Evolutionary conservation across 441 rosid species (phyloP).

Genomic region (Adansonia rubrostipa): DNA sequence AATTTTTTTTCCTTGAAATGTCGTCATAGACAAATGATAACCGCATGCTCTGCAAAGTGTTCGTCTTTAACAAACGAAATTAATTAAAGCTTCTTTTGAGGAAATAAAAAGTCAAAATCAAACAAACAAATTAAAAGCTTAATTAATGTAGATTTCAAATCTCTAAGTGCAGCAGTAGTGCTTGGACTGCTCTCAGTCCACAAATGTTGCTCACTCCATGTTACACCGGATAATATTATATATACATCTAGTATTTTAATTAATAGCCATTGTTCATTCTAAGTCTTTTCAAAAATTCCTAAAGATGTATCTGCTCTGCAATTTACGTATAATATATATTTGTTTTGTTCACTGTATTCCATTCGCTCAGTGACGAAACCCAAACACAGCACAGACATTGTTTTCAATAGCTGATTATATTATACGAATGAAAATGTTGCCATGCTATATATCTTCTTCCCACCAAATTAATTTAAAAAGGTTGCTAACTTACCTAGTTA

Average conservation of each 20-base stretch:
- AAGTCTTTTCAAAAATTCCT: not conserved
- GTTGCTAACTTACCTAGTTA: not conserved
- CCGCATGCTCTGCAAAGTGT: not conserved
- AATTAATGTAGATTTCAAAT: not conserved
- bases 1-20: not conserved
- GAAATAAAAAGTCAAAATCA: not conserved
- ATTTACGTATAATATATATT: too few relatives aligned
- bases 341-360: not conserved
- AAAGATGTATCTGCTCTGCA: too few relatives aligned
- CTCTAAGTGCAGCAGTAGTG: constrained; percentile 16
- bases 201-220: constrained; percentile 18
- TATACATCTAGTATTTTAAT: not conserved
- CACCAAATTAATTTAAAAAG: not conserved
- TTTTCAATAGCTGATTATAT: not conserved
- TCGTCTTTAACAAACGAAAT: not conserved
- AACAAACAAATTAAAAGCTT: not conserved
- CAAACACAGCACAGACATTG: not conserved
- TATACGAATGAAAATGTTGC: not conserved
- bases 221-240: not conserved
- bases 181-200: constrained; percentile 19
- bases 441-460: not conserved
- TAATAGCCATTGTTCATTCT: not conserved
- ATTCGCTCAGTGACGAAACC: not conserved
- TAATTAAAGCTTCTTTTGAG: not conserved
- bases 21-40: constrained; percentile 1